phyloP scores from a whole-genome alignment of 2,329 filamentous ascomycete genomes.

The Coniochaeta sp. region DNA sequence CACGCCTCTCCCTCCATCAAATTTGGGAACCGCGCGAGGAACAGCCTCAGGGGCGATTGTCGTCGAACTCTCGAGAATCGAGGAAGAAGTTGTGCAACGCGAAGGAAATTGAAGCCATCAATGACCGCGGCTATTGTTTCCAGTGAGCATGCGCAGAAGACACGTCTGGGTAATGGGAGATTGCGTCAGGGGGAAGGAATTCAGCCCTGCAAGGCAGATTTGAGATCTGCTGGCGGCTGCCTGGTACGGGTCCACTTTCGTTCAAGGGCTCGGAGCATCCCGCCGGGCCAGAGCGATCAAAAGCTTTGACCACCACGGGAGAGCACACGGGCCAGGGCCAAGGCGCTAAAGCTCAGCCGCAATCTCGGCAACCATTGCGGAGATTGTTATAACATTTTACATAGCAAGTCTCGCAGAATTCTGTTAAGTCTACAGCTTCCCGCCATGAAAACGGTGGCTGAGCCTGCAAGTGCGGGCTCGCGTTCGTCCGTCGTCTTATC shows the following conservation, averaged over 20 bases:
- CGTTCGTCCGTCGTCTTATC: not conserved
- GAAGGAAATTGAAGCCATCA: not conserved
- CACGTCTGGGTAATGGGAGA: not conserved
- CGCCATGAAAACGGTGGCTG: too few relatives aligned
- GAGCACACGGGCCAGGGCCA: too few relatives aligned
- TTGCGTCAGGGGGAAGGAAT: not conserved
- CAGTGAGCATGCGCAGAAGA: not conserved
- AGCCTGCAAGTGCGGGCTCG: not conserved
- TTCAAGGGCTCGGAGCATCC: not conserved
- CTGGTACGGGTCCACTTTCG: not conserved
- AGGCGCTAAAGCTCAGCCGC: slow-evolving; percentile 1
- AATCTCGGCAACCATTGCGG: not conserved
- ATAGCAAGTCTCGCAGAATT: too few relatives aligned
- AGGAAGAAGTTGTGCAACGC: too few relatives aligned
- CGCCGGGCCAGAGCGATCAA: not conserved
- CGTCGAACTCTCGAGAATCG: too few relatives aligned
- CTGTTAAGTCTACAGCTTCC: too few relatives aligned
- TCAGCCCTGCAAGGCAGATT: slow-evolving; percentile 5
- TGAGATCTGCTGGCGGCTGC: not conserved
- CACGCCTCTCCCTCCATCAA: not conserved
- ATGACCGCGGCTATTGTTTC: not conserved
- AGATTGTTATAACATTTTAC: too few relatives aligned
- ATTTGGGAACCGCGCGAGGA: too few relatives aligned
- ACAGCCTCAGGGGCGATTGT: too few relatives aligned
- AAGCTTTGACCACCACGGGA: too few relatives aligned